Conservation (phyloP, 192 early-diverging fungal genomes). For the Coemansia sp. region DNA sequence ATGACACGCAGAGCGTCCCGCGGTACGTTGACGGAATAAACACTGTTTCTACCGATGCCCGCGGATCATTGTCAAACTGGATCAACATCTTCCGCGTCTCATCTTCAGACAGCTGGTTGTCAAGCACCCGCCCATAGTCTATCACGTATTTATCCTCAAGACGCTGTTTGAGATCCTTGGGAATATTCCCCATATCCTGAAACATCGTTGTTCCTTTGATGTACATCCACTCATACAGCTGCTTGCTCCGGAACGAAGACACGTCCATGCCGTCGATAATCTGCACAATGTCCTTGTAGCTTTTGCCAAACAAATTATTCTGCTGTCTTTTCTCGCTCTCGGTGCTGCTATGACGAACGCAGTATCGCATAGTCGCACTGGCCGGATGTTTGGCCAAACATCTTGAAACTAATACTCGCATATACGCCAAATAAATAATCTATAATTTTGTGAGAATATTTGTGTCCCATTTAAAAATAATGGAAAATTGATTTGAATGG, state of each 20-base stretch:
- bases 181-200: slow-evolving; percentile 67
- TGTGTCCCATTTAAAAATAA: background rate
- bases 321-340: background rate
- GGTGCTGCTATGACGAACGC: slow-evolving; percentile 1
- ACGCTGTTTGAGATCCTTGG: slow-evolving; percentile 50
- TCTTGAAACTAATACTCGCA: background rate
- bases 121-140: slow-evolving; percentile 59
- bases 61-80: slow-evolving; percentile 57
- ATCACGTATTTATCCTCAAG: slow-evolving; percentile 57
- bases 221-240: slow-evolving; percentile 48
- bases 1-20: slow-evolving; percentile 77
- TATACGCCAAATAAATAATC: background rate
- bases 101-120: slow-evolving; percentile 57
- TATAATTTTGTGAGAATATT: background rate
- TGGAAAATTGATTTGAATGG: background rate
- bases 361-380: background rate
- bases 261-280: slow-evolving; percentile 4
- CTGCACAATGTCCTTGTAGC: slow-evolving; percentile 16
- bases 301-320: slow-evolving; percentile 41
- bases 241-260: slow-evolving; percentile 32
- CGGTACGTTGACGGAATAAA: slow-evolving; percentile 68
- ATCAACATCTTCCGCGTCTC: slow-evolving; percentile 66
- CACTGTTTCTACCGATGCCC: slow-evolving; percentile 71
- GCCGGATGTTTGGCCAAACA: too few species aligned
- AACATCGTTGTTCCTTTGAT: slow-evolving; percentile 60